A percentile compares a stretch with the other conserved stretches of the same genome.
These are phyloP conservation scores for Hydnum rufescens DNA, from an alignment of 768 basidiomycete species.

Conservation along the genomic window DNA sequence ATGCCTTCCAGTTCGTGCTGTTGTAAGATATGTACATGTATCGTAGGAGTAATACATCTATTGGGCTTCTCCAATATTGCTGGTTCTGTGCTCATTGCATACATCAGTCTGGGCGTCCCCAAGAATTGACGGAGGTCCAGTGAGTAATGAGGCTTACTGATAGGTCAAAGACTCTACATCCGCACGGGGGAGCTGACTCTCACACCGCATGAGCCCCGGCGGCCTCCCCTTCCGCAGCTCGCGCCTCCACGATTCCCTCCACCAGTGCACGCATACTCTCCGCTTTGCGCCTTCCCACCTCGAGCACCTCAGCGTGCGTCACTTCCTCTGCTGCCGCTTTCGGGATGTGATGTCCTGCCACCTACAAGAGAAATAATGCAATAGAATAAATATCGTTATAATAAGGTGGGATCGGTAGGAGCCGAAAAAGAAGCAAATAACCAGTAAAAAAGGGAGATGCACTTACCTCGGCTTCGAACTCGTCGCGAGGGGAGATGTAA, in stretches of 20 bases:
- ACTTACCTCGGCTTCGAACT: slow-evolving; percentile 55
- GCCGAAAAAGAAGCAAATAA: background rate
- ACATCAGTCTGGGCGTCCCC: slow-evolving; percentile 71
- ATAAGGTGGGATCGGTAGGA: slow-evolving; percentile 1
- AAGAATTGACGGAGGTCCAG: too few relatives aligned
- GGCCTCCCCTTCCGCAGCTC: background rate
- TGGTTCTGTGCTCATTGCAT: slow-evolving; percentile 73
- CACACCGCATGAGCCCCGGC: too few relatives aligned
- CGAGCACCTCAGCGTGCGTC: slow-evolving; percentile 64
- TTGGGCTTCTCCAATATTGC: slow-evolving; percentile 87
- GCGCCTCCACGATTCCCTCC: slow-evolving; percentile 30
- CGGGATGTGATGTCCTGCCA: slow-evolving; percentile 35
- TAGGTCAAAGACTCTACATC: too few relatives aligned
- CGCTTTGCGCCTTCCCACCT: slow-evolving; percentile 42
- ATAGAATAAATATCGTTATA: slow-evolving; percentile 1
- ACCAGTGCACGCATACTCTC: slow-evolving; percentile 56
- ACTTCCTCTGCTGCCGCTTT: slow-evolving; percentile 28
- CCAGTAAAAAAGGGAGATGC: background rate
- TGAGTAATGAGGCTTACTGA: too few relatives aligned
- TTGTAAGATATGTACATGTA: too few relatives aligned
- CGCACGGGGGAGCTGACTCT: too few relatives aligned
- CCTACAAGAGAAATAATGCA: too few relatives aligned
- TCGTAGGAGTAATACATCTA: too few relatives aligned
- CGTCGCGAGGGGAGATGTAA: slow-evolving; percentile 49
- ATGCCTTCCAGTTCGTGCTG: slow-evolving; percentile 93